phyloP scores from a whole-genome alignment of 169 alveolate species.

The Perkinsus chesapeaki region DNA sequence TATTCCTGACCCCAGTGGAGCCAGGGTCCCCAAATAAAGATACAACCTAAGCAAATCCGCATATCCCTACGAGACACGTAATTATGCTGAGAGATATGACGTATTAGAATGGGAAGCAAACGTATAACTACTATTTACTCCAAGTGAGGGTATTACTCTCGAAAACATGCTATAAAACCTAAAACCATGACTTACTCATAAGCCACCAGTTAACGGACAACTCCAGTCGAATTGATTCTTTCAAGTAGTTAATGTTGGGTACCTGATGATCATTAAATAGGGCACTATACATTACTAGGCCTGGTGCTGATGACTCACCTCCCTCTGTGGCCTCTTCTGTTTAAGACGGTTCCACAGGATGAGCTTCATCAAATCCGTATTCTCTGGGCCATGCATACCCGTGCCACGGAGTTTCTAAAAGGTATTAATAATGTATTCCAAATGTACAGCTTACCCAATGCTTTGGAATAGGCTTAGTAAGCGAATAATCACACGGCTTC shows the following conservation, averaged over 20 bases:
- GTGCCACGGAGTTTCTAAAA: slow-evolving; percentile 59
- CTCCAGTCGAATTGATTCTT: not conserved
- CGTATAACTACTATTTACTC: not conserved
- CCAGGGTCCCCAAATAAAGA: not conserved
- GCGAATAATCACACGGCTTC: not conserved
- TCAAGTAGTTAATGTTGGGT: not conserved
- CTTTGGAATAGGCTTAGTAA: not conserved
- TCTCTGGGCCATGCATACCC: slow-evolving; percentile 79
- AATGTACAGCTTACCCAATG: not conserved
- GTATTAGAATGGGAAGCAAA: not conserved
- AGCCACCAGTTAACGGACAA: not conserved
- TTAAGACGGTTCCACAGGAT: slow-evolving; percentile 70
- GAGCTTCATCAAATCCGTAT: slow-evolving; percentile 61
- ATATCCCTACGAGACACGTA: too few relatives aligned
- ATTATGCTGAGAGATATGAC: not conserved
- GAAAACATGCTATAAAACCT: not conserved
- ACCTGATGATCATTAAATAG: not conserved
- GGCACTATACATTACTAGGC: not conserved
- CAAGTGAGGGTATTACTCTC: too few relatives aligned
- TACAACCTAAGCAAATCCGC: not conserved
- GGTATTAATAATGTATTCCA: not conserved
- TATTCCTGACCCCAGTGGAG: not conserved
- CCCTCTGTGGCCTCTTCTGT: slow-evolving; percentile 66
- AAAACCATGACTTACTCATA: not conserved
- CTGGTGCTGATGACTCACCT: slow-evolving; percentile 37